Percentiles rank a stretch among this genome's conserved stretches.
Evolutionary conservation across 176 grass and related monocot genomes (phyloP).

Genomic region (Juncus inflexus): DNA sequence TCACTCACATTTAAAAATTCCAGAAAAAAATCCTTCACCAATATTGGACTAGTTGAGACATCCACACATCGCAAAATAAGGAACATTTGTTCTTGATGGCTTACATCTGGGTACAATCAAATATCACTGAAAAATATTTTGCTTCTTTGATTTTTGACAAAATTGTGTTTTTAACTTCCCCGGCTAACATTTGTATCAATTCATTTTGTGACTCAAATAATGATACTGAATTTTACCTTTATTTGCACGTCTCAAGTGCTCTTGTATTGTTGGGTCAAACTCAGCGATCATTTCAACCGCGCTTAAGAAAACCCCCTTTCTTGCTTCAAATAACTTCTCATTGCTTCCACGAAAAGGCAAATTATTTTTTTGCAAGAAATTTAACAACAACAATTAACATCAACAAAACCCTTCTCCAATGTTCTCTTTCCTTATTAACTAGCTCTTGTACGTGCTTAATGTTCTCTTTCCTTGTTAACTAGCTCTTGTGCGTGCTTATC

Average conservation of each 20-base stretch:
- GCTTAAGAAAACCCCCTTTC: constrained; percentile 1
- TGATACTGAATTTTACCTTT: constrained; percentile 23
- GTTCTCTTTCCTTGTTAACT: too few relatives aligned
- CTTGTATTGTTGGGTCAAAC: constrained; percentile 26
- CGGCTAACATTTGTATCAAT: constrained; percentile 14
- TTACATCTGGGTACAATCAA: constrained; percentile 11
- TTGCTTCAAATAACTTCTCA: constrained; percentile 7
- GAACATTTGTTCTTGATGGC: constrained; percentile 7
- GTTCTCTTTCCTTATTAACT: too few relatives aligned
- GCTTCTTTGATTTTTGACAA: constrained; percentile 1
- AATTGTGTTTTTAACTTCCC: constrained; percentile 1
- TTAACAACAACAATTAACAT: too few relatives aligned
- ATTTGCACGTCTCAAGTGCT: constrained; percentile 14
- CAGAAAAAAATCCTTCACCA: neutral
- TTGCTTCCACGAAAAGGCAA: neutral
- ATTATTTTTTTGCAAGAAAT: neutral
- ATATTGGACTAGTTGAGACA: constrained; percentile 1
- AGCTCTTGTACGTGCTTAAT: too few relatives aligned
- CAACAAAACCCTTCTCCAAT: too few relatives aligned
- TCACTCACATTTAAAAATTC: neutral
- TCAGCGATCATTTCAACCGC: constrained; percentile 18
- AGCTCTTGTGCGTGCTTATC: too few relatives aligned
- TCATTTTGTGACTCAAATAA: constrained; percentile 30
- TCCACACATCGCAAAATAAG: constrained; percentile 1
- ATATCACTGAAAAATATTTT: constrained; percentile 17